Percentiles rank a stretch among this genome's conserved stretches.
phyloP scores from a whole-genome alignment of 345 rosid species.

The Aquilaria malaccensis region DNA sequence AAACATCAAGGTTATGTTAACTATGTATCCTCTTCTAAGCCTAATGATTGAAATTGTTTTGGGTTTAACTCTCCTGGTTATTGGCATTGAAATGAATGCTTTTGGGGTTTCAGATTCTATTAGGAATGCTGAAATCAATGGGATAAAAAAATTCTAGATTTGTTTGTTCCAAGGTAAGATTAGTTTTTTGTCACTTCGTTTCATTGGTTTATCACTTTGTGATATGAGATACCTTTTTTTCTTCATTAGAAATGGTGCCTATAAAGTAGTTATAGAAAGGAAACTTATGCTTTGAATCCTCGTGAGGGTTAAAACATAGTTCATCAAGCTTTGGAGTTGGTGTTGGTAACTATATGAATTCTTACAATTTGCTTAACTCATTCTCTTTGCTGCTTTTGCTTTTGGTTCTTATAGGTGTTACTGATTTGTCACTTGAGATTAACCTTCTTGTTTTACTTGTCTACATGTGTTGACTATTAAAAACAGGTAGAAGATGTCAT shows the following conservation, averaged over 20 bases:
- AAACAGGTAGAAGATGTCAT: conserved; percentile 88
- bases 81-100: conserved; percentile 97
- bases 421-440: not conserved
- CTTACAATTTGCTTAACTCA: not conserved
- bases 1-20: too few species aligned
- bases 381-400: not conserved
- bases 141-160: conserved; percentile 79
- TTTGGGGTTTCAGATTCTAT: conserved; percentile 93
- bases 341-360: not conserved
- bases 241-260: not conserved
- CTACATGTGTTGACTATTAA: too few species aligned
- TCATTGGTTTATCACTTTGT: not conserved
- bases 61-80: conserved; percentile 40
- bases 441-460: not conserved
- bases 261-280: too few species aligned
- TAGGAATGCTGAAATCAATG: conserved; percentile 80
- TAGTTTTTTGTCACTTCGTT: conserved; percentile 2
- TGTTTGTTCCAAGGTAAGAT: conserved; percentile 75
- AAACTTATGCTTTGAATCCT: not conserved
- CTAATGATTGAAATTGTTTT: conserved; percentile 9
- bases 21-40: not conserved
- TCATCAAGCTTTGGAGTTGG: not conserved
- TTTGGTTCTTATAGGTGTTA: not conserved
- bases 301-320: too few species aligned
- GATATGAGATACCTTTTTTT: not conserved